phyloP scores from a whole-genome alignment of 2,329 filamentous ascomycete species.

The Aspergillus novofumigatus region DNA sequence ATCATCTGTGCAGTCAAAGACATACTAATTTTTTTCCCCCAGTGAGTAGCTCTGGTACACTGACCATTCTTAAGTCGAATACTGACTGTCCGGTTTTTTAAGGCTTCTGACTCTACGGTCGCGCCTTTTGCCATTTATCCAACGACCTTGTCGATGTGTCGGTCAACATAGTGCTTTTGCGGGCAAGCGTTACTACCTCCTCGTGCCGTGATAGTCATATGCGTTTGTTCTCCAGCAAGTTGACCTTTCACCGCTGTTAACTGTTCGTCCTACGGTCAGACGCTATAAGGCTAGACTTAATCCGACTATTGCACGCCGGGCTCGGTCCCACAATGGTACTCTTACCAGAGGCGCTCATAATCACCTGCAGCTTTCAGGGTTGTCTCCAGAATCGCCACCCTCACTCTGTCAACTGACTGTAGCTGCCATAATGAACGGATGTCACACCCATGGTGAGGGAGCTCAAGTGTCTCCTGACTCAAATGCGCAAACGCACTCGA shows the following conservation, averaged over 20 bases:
- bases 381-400: slow-evolving; percentile 12
- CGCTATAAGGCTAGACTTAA: neutral
- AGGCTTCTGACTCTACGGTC: neutral
- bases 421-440: slow-evolving; percentile 21
- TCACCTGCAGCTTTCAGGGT: slow-evolving; percentile 25
- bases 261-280: neutral
- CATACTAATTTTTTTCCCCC: neutral
- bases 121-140: neutral
- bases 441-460: neutral
- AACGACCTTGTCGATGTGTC: neutral
- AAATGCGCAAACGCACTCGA: neutral
- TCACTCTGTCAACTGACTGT: slow-evolving; percentile 5
- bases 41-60: neutral
- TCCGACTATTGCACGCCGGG: slow-evolving; percentile 2
- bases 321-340: slow-evolving; percentile 32
- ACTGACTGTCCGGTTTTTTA: neutral
- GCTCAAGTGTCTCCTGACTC: neutral
- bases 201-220: neutral
- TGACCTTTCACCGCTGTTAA: neutral
- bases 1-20: neutral
- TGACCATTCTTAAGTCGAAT: neutral
- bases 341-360: slow-evolving; percentile 21
- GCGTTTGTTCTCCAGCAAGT: neutral
- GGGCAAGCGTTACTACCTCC: neutral
- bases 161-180: neutral